Conservation (phyloP, 2,329 filamentous ascomycete species). For the Westerdykella ornata region DNA sequence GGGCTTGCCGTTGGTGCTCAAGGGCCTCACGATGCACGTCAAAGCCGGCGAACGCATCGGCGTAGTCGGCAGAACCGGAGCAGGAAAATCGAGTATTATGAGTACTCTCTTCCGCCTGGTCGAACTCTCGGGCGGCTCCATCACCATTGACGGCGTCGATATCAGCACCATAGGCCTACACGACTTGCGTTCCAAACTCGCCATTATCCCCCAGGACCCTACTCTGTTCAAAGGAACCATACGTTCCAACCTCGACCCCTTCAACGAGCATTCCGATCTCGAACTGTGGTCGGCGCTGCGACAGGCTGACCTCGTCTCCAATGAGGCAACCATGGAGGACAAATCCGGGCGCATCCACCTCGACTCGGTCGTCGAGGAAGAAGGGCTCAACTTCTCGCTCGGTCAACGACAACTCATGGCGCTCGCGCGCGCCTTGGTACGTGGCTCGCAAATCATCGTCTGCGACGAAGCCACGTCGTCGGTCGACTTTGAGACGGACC, state of each 20-base stretch:
- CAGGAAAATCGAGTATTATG: conserved; percentile 80
- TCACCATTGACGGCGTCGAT: conserved; percentile 46
- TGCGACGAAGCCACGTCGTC: conserved; percentile 93
- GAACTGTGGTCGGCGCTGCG: conserved; percentile 72
- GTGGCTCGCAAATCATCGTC: conserved; percentile 83
- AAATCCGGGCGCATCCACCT: conserved; percentile 63
- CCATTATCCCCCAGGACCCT: conserved; percentile 80
- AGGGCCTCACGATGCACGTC: conserved; percentile 58
- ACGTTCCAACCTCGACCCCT: conserved; percentile 72
- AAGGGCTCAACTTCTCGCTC: conserved; percentile 91
- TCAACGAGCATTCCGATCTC: conserved; percentile 68
- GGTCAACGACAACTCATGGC: conserved; percentile 95
- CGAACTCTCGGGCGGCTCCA: conserved; percentile 44
- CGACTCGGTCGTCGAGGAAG: conserved; percentile 81
- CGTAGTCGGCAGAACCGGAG: conserved; percentile 73
- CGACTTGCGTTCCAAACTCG: conserved; percentile 66
- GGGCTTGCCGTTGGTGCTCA: conserved; percentile 45
- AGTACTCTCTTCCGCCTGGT: conserved; percentile 68
- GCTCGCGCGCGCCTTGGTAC: conserved; percentile 80
- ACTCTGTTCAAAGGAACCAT: conserved; percentile 78
- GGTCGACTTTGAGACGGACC: conserved; percentile 94
- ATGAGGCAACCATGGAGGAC: conserved; percentile 43
- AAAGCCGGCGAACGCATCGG: conserved; percentile 71
- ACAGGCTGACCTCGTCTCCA: conserved; percentile 63
- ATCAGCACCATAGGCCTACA: conserved; percentile 69